A percentile compares a stretch with the other conserved stretches of the same genome.
Evolutionary conservation across 1,284 basidiomycete species (phyloP).

Genomic region (Cryptococcus neoformans): DNA sequence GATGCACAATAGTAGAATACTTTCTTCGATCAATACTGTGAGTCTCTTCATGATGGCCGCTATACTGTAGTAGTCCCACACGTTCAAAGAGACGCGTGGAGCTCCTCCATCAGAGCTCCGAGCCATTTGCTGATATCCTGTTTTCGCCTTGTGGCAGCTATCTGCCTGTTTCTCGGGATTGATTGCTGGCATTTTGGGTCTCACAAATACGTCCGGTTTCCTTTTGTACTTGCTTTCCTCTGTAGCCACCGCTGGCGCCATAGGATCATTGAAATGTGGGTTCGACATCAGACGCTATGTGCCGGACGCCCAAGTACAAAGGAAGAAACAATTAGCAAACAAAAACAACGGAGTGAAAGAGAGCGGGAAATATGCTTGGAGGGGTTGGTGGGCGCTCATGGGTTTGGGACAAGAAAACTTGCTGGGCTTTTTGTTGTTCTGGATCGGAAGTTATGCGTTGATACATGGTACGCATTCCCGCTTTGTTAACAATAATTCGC

Average conservation of each 20-base stretch:
- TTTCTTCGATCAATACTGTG: slow-evolving; percentile 50
- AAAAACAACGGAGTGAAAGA: neutral
- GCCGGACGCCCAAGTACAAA: slow-evolving; percentile 26
- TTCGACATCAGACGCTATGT: slow-evolving; percentile 47
- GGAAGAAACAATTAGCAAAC: neutral
- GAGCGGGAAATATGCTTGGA: slow-evolving; percentile 15
- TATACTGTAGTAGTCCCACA: slow-evolving; percentile 51
- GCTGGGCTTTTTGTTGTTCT: slow-evolving; percentile 79
- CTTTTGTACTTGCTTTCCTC: slow-evolving; percentile 68
- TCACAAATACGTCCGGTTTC: slow-evolving; percentile 78
- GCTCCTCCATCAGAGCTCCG: neutral
- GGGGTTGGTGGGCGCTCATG: slow-evolving; percentile 57
- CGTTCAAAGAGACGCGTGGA: too few species aligned
- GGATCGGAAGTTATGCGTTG: slow-evolving; percentile 72
- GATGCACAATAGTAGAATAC: slow-evolving; percentile 60
- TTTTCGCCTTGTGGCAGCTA: slow-evolving; percentile 45
- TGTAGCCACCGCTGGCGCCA: slow-evolving; percentile 61
- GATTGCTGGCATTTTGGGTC: slow-evolving; percentile 77
- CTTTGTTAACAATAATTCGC: slow-evolving; percentile 4
- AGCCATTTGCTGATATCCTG: neutral
- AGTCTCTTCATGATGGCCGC: slow-evolving; percentile 65
- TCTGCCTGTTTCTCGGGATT: slow-evolving; percentile 79
- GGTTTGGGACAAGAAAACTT: slow-evolving; percentile 82
- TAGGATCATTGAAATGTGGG: slow-evolving; percentile 67
- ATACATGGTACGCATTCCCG: slow-evolving; percentile 29